Conservation (phyloP, 2,329 filamentous ascomycete species). For the Drechslerella dactyloides region DNA sequence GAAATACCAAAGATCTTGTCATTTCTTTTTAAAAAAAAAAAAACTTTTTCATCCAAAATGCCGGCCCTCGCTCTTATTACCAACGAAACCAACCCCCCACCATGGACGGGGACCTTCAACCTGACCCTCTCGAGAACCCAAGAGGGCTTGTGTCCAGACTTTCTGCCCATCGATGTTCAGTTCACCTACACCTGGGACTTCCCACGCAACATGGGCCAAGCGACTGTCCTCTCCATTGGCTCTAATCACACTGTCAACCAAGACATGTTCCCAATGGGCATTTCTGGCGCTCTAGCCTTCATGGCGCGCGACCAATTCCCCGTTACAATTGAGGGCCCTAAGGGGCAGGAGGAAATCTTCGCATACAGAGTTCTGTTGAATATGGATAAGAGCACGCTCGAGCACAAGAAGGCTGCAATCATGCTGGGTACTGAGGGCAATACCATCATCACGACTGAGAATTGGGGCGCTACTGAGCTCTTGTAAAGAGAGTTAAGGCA, state of each 20-base stretch:
- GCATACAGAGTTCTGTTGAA: conserved; percentile 47
- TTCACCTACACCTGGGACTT: conserved; percentile 47
- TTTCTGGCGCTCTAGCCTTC: conserved; percentile 28
- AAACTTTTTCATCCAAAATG: conserved; percentile 30
- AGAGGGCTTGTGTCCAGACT: conserved; percentile 23
- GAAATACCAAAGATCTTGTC: too few relatives aligned
- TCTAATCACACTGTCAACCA: conserved; percentile 39
- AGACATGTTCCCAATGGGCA: conserved; percentile 33
- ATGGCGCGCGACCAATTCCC: conserved; percentile 30
- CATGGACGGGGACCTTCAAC: conserved; percentile 34
- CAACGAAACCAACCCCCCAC: conserved; percentile 14
- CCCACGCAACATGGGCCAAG: conserved; percentile 20
- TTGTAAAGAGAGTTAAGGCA: background rate
- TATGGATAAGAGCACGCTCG: conserved; percentile 39
- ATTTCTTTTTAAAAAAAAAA: too few relatives aligned
- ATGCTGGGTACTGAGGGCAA: conserved; percentile 43
- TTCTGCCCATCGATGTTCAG: conserved; percentile 37
- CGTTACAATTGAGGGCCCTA: conserved; percentile 21
- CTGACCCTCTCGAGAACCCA: conserved; percentile 41
- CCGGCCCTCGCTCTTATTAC: conserved; percentile 23
- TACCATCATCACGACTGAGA: conserved; percentile 41
- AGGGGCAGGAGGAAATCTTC: conserved; percentile 20
- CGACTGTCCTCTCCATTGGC: conserved; percentile 37
- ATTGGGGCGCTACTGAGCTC: conserved; percentile 35
- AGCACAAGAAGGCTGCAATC: conserved; percentile 26